Base-by-base conservation (phyloP, 495 filamentous ascomycete species). In the Trichocladium antarcticum region DNA sequence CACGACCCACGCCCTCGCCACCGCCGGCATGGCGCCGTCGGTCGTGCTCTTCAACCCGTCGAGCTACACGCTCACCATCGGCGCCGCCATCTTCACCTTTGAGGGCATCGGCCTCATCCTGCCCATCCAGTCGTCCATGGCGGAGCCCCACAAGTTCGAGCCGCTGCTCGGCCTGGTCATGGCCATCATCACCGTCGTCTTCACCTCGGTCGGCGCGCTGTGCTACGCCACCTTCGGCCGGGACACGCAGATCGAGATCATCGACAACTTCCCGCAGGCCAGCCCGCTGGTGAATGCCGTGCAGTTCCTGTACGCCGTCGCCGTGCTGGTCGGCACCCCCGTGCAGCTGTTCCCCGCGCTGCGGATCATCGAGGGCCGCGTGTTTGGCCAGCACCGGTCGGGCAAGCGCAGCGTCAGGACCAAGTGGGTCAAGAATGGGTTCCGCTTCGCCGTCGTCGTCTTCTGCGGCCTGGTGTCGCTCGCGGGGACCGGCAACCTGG, bases 391-490 rank as follows among this genome's bases (percentile, higher is more conserved):
- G 5, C 67, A 64, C 15, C 49, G 56, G 6, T 81, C 80, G 1
- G 80, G 80, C 2, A 82, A 77, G 59, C 66, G 63, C 22, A 71
- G 67, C 44, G 47, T 57, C 11, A 53, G 57, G 15, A 81, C 71
- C 34, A 83, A 83, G 55, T 83, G 80, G 80, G 76, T 75, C 57
- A 83, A 83, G 72, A 83, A 83, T 47, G 65, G 55, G 3, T 76
- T 83, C 45, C 70, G 80, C 2, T 54, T 74, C 0, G 54, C 34
- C 0, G 42, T 80, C 8, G 73, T 80, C 9, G 43, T 70, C 1
- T 3, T 73, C 2, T 79, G 76, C 37, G 76, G 72, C 2, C 55
- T 65, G 9, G 68, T 82, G 24, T 66, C 77, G 3, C 68, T 76
- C 5, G 8, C 70, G 0, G 79, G 79, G 3, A 75, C 80, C 0